Conservation (phyloP, 176 grass and related monocot species). For the Cenchrus purpureus region DNA sequence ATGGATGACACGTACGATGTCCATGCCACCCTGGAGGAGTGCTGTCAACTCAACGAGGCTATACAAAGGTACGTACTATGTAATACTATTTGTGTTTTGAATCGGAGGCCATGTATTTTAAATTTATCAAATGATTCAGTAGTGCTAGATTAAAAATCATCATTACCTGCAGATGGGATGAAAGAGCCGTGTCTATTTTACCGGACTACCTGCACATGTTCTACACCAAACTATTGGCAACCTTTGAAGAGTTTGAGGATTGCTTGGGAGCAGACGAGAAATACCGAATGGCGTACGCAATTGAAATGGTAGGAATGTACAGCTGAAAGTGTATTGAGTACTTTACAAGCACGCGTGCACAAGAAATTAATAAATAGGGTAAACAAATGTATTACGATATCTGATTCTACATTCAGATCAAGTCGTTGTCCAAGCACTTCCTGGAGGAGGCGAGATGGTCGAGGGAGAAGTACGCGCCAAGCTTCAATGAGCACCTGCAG, state of each 20-base stretch:
- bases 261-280: not conserved
- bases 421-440: slow-evolving; percentile 5
- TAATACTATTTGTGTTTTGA: not conserved
- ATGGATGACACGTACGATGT: not conserved
- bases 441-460: slow-evolving; percentile 37
- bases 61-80: not conserved
- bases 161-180: slow-evolving; percentile 9
- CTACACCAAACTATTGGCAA: not conserved
- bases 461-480: slow-evolving; percentile 10
- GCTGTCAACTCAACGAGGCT: not conserved
- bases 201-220: not conserved
- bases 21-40: not conserved
- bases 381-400: not conserved
- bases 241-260: not conserved
- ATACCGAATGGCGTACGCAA: not conserved
- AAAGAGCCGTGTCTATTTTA: not conserved
- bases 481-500: slow-evolving; percentile 32
- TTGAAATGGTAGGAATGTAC: not conserved
- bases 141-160: not conserved
- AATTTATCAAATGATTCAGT: not conserved
- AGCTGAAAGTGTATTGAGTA: no score
- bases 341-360: no score
- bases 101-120: not conserved
- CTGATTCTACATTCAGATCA: slow-evolving; percentile 8
- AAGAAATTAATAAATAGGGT: no score